Evolutionary conservation across 2,329 filamentous ascomycete genomes (phyloP), one percentile per base, ranked within the genome.

Genomic region (Clarireedia monteithiana): DNA sequence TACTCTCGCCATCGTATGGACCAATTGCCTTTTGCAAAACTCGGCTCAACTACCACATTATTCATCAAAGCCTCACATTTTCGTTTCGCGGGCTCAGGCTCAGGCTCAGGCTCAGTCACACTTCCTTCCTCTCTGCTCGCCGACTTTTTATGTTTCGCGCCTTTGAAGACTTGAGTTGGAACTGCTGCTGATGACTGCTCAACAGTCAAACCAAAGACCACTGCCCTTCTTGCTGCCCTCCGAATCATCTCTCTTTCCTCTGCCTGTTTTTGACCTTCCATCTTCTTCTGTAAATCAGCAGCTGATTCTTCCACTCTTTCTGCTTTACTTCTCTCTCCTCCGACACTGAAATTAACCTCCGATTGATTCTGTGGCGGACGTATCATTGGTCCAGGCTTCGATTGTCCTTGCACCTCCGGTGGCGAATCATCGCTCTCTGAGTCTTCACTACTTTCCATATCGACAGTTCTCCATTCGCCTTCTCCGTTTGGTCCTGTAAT

Each of bases 251-350:
- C 60, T 23, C 57, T 59, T 20, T 61, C 58, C 15, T 59, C 53
- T 6, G 60, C 60, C 27, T 48, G 42, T 36, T 45, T 54, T 23
- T 59, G 59, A 5, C 60, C 60, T 48, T 61, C 57, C 12, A 69
- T 65, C 24, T 79, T 68, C 67, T 76, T 79, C 58, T 72, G 68
- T 39, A 74, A 64, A 71, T 78, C 77, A 61, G 78, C 77, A 1
- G 75, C 73, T 2, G 75, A 79, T 65, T 82, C 79, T 15, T 73
- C 69, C 6, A 72, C 69, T n/a, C 74, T 72, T 65, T 82, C 80
- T 5, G 77, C 76, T 59, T 73, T 69, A 0, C 79, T 77, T 56
- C 79, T 80, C 60, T 82, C 79, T 1, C 80, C 79, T 17, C 78
- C 74, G 0, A 81, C 72, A 56, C 77, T 80, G 45, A 77, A 78